Conservation (phyloP, 2,329 filamentous ascomycete genomes). For the Pestalotiopsis sp. region DNA sequence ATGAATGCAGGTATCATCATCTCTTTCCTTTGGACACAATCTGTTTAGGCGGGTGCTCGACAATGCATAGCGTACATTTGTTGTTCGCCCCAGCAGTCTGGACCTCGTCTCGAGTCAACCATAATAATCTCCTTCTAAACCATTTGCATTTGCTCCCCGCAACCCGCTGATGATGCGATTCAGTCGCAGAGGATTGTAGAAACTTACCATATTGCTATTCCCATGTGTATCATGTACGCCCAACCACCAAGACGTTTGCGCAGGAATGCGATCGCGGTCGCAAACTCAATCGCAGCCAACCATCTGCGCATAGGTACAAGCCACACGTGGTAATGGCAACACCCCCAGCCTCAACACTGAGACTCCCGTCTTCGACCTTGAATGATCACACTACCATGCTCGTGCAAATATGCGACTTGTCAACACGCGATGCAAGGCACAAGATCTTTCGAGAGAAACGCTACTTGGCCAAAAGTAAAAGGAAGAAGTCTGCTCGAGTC, state of each 20-base stretch:
- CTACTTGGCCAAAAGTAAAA: too few species aligned
- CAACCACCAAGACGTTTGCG: not conserved
- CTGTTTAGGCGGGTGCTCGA: not conserved
- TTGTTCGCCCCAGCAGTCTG: not conserved
- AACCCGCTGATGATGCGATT: not conserved
- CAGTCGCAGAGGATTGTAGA: not conserved
- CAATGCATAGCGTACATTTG: not conserved
- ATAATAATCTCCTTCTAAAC: not conserved
- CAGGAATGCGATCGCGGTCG: too few species aligned
- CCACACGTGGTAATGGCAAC: too few species aligned
- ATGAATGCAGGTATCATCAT: too few species aligned
- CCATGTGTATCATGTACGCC: not conserved
- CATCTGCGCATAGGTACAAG: too few species aligned
- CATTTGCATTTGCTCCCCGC: not conserved
- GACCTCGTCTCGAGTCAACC: not conserved
- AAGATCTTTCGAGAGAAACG: not conserved
- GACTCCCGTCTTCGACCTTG: too few species aligned
- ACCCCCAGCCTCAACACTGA: too few species aligned
- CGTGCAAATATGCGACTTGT: too few species aligned
- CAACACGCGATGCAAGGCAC: not conserved
- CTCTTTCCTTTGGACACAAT: not conserved
- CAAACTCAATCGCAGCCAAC: too few species aligned
- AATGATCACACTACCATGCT: too few species aligned
- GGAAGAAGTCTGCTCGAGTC: too few species aligned
- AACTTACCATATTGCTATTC: too few species aligned